Evolutionary conservation across 2,329 filamentous ascomycete species (phyloP), one percentile per base, ranked within the genome.

Genomic region (Colletotrichum melonis): DNA sequence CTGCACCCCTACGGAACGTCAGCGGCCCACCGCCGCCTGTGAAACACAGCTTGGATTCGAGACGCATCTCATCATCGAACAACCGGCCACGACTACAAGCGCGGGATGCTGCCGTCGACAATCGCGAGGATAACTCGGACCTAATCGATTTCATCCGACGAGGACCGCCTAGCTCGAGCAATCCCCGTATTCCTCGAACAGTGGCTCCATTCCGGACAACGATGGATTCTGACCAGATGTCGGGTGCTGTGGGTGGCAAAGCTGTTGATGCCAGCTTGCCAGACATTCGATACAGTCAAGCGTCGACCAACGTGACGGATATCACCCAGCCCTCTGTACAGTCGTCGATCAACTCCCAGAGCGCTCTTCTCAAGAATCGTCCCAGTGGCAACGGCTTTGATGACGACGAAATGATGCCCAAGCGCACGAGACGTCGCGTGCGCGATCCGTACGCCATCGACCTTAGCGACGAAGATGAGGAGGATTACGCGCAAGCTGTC

Each of bases 371-470:
- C 55, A 86, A 84, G 75, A 85, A 84, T 69, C 74, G 67, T 22
- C 76, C 80, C 59, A 78, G 81, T 55, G 80, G 78, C 60, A 84
- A 81, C 63, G 81, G 83, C 65, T 85, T 87, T 74, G 86, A 86
- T 32, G 86, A 89, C 2, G 86, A 87, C 1, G 85, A 89, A 62
- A 86, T 87, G 78, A 88, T 91, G 80, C 92, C 94, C 5, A 89
- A 90, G 77, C 90, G 93, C 67, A 97, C 94, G 79, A 94, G 92
- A 57, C 90, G 92, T 58, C 91, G 94, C 32, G 91, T 95, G 64
- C 93, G 90, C 69, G 97, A 99, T 78, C 97, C 96, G 0, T 98
- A 98, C 76, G 94, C 95, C n/a, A 94, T 98, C 75, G 95, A 98
- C 79, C 86, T 91, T 35, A 93, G 92, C 77, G 92, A 94, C 69